phyloP scores from a whole-genome alignment of 495 filamentous ascomycete genomes.

The Hyphodiscus hymeniophilus region DNA sequence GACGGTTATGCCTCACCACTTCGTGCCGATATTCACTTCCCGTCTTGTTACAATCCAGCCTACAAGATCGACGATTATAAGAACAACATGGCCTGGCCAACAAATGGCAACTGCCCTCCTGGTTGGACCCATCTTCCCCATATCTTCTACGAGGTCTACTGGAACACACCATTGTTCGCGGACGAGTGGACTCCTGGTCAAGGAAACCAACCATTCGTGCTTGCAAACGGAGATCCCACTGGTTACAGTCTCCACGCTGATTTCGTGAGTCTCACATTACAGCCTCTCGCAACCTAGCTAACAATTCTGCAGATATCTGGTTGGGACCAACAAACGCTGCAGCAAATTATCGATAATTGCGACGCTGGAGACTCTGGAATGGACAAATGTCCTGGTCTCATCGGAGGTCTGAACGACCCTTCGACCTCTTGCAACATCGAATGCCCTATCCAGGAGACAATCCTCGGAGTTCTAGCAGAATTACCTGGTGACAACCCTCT shows the following conservation, averaged over 20 bases:
- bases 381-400: slow-evolving; percentile 48
- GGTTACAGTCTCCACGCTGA: slow-evolving; percentile 69
- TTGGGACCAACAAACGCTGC: slow-evolving; percentile 51
- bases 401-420: slow-evolving; percentile 34
- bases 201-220: slow-evolving; percentile 36
- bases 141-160: slow-evolving; percentile 58
- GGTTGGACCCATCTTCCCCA: slow-evolving; percentile 39
- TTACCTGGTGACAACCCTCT: slow-evolving; percentile 39
- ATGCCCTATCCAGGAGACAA: slow-evolving; percentile 29
- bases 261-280: slow-evolving; percentile 43
- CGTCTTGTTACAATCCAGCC: slow-evolving; percentile 79
- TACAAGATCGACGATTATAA: slow-evolving; percentile 53
- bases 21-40: slow-evolving; percentile 80
- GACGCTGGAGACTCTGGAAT: slow-evolving; percentile 41
- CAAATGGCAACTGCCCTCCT: slow-evolving; percentile 39
- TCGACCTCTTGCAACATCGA: slow-evolving; percentile 31
- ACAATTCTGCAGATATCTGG: slow-evolving; percentile 38
- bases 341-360: slow-evolving; percentile 56
- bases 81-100: slow-evolving; percentile 51
- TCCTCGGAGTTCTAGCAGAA: slow-evolving; percentile 28
- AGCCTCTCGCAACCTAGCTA: not conserved
- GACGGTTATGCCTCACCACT: slow-evolving; percentile 42
- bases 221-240: slow-evolving; percentile 52
- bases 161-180: slow-evolving; percentile 43
- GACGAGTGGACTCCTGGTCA: slow-evolving; percentile 41